These are phyloP conservation scores for Gracilaria caudata DNA, from an alignment of 23 red algal genomes.

Conservation along the genomic window DNA sequence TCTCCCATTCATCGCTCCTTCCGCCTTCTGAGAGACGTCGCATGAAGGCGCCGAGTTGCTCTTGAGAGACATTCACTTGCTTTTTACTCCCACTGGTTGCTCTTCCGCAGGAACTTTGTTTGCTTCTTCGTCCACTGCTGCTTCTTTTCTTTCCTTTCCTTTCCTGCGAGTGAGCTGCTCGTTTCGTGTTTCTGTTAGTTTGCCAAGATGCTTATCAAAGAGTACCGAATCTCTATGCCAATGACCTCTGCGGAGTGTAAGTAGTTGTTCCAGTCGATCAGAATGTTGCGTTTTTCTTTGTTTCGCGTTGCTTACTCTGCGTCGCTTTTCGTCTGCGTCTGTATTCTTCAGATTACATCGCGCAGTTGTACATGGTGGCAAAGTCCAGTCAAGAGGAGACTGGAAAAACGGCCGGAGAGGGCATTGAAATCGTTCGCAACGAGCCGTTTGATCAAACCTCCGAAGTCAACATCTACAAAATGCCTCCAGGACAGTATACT, in stretches of 20 bases:
- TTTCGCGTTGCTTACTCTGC: background rate
- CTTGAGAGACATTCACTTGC: no score
- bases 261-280: background rate
- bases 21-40: no score
- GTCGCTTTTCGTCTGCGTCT: background rate
- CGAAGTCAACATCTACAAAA: constrained; percentile 65
- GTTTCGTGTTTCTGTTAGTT: background rate
- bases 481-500: constrained; percentile 84
- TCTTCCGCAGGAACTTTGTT: no score
- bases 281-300: background rate
- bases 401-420: constrained; percentile 69
- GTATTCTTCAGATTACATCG: constrained; percentile 43
- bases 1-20: background rate
- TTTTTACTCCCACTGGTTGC: no score
- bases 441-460: constrained; percentile 57
- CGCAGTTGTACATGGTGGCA: constrained; percentile 95
- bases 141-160: background rate
- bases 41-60: no score
- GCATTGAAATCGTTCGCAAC: constrained; percentile 86
- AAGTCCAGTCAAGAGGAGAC: constrained; percentile 85
- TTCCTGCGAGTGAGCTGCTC: no score
- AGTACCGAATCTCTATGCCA: constrained; percentile 92
- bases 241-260: constrained; percentile 71
- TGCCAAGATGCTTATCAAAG: constrained; percentile 91
- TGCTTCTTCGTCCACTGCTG: background rate